Conservation (phyloP, 495 filamentous ascomycete genomes). For the Aspergillus baeticus region DNA sequence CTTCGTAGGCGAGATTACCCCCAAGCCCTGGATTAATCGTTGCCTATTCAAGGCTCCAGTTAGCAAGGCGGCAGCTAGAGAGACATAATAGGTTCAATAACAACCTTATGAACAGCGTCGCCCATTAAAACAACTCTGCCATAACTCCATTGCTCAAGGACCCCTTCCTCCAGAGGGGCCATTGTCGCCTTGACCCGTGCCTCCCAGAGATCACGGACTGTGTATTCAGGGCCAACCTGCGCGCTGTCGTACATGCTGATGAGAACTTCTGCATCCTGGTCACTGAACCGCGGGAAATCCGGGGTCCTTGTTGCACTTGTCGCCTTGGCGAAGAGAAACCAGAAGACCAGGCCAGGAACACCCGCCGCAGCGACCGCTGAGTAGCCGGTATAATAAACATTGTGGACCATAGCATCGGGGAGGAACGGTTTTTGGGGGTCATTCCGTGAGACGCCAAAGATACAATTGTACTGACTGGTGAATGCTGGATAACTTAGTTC, state of each 20-base stretch:
- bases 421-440: conserved; percentile 13
- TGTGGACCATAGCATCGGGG: conserved; percentile 18
- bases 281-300: conserved; percentile 11
- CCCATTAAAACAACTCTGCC: conserved; percentile 21
- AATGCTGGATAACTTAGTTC: no score
- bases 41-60: not conserved
- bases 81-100: not conserved
- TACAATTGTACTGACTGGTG: conserved; percentile 21
- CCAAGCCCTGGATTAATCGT: conserved; percentile 21
- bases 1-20: conserved; percentile 19
- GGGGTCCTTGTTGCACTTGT: conserved; percentile 13
- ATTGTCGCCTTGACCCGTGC: conserved; percentile 17
- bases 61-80: not conserved
- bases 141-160: conserved; percentile 18
- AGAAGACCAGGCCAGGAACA: conserved; percentile 21
- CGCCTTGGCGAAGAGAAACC: conserved; percentile 20
- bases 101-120: conserved; percentile 23
- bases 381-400: conserved; percentile 14
- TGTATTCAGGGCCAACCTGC: conserved; percentile 19
- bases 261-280: conserved; percentile 12
- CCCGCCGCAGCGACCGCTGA: conserved; percentile 15
- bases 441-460: conserved; percentile 26
- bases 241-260: conserved; percentile 16
- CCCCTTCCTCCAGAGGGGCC: conserved; percentile 23
- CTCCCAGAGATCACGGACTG: conserved; percentile 20